phyloP scores from a whole-genome alignment of 2,329 filamentous ascomycete genomes.

The Penicillium verrucosum region DNA sequence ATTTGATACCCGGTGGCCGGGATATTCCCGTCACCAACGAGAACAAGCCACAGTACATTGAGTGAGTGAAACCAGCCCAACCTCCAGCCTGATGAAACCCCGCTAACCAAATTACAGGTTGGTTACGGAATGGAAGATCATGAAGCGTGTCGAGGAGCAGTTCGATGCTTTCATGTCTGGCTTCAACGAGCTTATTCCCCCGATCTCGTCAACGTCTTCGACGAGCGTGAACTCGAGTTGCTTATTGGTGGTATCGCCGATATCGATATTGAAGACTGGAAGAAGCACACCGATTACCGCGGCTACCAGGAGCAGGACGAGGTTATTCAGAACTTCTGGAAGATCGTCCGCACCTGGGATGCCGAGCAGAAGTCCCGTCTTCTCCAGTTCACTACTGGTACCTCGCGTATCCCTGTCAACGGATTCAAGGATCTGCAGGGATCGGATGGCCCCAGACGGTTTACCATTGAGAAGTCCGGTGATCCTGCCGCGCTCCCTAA shows the following conservation, averaged over 20 bases:
- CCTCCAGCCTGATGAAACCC: neutral
- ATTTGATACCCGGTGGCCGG: constrained; percentile 83
- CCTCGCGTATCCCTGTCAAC: constrained; percentile 96
- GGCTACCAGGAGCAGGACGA: constrained; percentile 97
- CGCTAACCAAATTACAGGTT: constrained; percentile 49
- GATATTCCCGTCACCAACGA: constrained; percentile 96
- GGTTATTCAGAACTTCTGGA: constrained; percentile 98
- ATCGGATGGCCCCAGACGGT: constrained; percentile 88
- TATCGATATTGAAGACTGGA: constrained; percentile 99
- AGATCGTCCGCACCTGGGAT: constrained; percentile 90
- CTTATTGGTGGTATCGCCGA: constrained; percentile 99
- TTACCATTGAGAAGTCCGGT: constrained; percentile 97
- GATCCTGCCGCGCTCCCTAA: constrained; percentile 89
- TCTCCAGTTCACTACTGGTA: constrained; percentile 95
- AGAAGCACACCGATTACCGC: constrained; percentile 99
- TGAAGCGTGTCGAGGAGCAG: constrained; percentile 96
- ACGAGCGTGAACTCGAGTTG: constrained; percentile 93
- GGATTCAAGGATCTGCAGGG: constrained; percentile 99
- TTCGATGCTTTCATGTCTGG: constrained; percentile 97
- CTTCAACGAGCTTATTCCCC: constrained; percentile 97
- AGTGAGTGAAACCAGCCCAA: constrained; percentile 53
- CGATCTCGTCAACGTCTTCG: constrained; percentile 96
- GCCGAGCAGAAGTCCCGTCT: constrained; percentile 96
- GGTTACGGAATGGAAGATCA: constrained; percentile 98
- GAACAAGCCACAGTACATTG: constrained; percentile 98